Conservation (phyloP, 768 basidiomycete species). For the Mycena indigotica region DNA sequence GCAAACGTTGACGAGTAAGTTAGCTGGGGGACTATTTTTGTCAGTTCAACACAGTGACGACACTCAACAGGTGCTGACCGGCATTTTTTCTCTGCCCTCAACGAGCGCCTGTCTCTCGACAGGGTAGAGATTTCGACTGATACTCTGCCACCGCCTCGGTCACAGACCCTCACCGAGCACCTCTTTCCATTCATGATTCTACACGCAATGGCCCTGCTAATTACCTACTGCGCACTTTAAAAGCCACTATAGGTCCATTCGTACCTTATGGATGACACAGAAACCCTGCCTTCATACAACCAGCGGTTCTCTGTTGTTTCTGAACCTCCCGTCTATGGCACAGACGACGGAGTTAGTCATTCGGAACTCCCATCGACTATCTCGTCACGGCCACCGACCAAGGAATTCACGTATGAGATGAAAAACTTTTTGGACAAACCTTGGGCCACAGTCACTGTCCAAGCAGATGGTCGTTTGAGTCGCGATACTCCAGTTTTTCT, state of each 20-base stretch:
- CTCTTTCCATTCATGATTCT: background rate
- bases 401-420: conserved; percentile 15
- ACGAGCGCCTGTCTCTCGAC: background rate
- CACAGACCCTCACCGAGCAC: background rate
- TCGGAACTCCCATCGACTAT: no score
- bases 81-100: no score
- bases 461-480: conserved; percentile 5
- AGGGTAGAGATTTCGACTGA: background rate
- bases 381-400: background rate
- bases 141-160: background rate
- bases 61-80: no score
- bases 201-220: no score
- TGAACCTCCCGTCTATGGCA: background rate
- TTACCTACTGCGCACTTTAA: no score
- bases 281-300: background rate
- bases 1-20: no score
- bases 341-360: no score
- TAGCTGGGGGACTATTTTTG: no score
- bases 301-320: background rate
- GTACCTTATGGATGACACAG: background rate
- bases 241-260: no score
- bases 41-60: no score
- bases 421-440: conserved; percentile 6
- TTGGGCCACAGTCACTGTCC: conserved; percentile 11
- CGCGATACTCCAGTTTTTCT: conserved; percentile 8